phyloP scores from a whole-genome alignment of 129 eudicot species.

The Tagetes patula region DNA sequence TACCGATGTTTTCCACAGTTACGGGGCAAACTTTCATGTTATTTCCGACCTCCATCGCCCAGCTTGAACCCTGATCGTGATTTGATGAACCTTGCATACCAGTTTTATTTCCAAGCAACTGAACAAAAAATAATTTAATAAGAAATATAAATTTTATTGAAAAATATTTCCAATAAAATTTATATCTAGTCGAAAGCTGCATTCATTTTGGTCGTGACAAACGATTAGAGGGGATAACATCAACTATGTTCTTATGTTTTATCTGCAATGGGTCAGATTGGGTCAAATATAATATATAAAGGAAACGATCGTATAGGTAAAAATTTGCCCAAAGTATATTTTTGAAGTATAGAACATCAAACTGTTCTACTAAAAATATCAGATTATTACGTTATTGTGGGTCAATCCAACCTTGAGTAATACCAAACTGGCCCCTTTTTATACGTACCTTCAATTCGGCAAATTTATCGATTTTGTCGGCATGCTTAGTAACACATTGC shows the following conservation, averaged over 20 bases:
- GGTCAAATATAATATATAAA: not conserved
- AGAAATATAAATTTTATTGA: not conserved
- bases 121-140: conserved; percentile 4
- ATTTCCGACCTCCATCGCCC: conserved; percentile 97
- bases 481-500: conserved; percentile 76
- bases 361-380: not conserved
- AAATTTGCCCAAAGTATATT: not conserved
- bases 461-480: conserved; percentile 73
- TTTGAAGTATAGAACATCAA: not conserved
- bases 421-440: not conserved
- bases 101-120: conserved; percentile 58
- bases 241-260: not conserved
- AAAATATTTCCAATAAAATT: not conserved
- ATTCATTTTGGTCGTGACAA: too few species aligned
- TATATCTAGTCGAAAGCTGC: not conserved
- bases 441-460: conserved; percentile 60
- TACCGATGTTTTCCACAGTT: conserved; percentile 70
- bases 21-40: conserved; percentile 74
- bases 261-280: not conserved
- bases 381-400: not conserved
- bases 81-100: conserved; percentile 45
- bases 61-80: conserved; percentile 84
- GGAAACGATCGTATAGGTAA: not conserved
- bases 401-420: not conserved
- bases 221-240: not conserved